Base-by-base conservation (phyloP, 1,284 basidiomycete species). In the Apiotrichum porosum region DNA sequence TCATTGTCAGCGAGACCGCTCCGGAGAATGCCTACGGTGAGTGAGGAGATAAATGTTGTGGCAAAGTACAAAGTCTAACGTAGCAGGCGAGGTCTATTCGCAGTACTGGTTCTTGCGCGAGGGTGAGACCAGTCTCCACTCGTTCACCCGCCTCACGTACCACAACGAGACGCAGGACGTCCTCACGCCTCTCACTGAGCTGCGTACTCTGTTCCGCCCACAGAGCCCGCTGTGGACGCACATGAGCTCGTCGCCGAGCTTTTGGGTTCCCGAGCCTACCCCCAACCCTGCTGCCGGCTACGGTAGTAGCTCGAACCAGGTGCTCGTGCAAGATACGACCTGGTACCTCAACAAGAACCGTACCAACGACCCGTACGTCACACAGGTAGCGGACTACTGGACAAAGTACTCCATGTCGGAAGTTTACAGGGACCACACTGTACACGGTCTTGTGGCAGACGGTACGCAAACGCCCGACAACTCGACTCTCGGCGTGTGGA, bases 81-180 rank as follows among this genome's bases (percentile, higher is more conserved):
- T n/a, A n/a, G n/a, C 26, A 28, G 26, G 26, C 26, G 26, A 28
- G 26, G 12, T 12, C 26, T 28, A 28, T 12, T 47, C 64, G 47
- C 65, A 65, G 37, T 61, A 53, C 39, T 65, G 63, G 65, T 64
- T 65, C 56, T 42, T 65, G 1, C 54, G 63, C 10, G 63, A 64
- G 33, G 58, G 56, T 13, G 63, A 68, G 47, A 59, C 59, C 9
- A 56, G 58, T 1, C 51, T 59, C 15, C 65, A 68, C 44, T 46
- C 47, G 13, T 65, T 68, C 47, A 52, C 56, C 3, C 53, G 63
- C 19, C 28, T 60, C 18, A 45, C 56, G 12, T 63, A 60, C 49
- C 26, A 28, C 26, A 64, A 62, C 36, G 33, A 33, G 4, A 47
- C 52, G 22, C 44, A 36, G 3, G 35, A 51, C 22, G 37, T 56